Evolutionary conservation across 108 stramenopile genomes (phyloP), one percentile per base, ranked within the genome.

Genomic region (Cyclotella atomus): DNA sequence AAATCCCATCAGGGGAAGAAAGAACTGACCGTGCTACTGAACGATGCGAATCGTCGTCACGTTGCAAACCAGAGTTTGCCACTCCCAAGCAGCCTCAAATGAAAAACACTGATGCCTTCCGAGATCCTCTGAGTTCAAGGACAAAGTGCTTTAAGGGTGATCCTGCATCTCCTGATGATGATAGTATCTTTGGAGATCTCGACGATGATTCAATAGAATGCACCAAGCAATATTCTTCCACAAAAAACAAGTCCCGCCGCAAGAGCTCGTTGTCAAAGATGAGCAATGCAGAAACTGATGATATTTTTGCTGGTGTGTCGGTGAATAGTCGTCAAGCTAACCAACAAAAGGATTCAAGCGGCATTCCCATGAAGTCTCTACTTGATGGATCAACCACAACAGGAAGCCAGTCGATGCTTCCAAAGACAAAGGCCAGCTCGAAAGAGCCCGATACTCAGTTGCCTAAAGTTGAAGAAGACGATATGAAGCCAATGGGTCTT

Each of bases 271-370:
- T 27, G 16, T 68, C 52, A 7, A 56, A 56, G 44, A 19, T 27
- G 28, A 57, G 33, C 24, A 60, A 57, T 20, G 38, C 33, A 5
- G 72, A 66, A 67, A 75, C 68, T 15, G 81, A 82, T 20, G 81
- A 82, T 54, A 59, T 81, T 20, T 82, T 82, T 41, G 69, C 81
- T n/a, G 81, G 81, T 14, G 74, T 82, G 19, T 82, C 73, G 10
- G 72, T 63, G 15, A 72, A 46, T 57, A 64, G 62, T 32, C 56
- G 64, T 23, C 70, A 65, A 38, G 62, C 59, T n/a, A 59, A 50
- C 43, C 54, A 43, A 59, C 61, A 28, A 27, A 71, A 71, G 28
- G 70, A 71, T 50, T 34, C 64, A 20, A 70, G 45, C 23, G 63
- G 64, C n/a, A 50, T 62, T 38, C 73, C 63, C 30, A 75, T 82